Evolutionary conservation across 1,139 yeast genomes (phyloP), one percentile per base, ranked within the genome.

Genomic region (Protomyces arabidopsidicola): DNA sequence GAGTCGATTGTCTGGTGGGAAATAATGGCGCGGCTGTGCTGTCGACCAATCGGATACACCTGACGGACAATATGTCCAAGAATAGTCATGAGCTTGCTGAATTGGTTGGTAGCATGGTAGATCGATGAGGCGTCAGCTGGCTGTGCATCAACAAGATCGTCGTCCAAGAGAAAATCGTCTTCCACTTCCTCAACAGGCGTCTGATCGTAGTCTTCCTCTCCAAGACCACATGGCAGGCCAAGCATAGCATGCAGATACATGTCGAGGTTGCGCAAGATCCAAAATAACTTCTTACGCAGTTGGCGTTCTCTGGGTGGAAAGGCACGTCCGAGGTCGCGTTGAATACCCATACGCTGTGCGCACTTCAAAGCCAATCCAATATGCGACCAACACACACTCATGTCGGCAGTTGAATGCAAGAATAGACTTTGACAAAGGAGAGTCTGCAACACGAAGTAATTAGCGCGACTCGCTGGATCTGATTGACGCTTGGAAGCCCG

Each of bases 181-280:
- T 90, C 96, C 56, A 90, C 77, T 69, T 90, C 97, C 38, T 82
- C 79, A 0, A 97, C 97, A 67, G 89, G 77, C 59, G 86, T 90
- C 74, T 91, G 98, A 76, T 90, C 97, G 72, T 88, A 87, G 71
- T 90, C 97, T 68, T 87, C 90, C 66, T 86, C 89, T 58, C 79
- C 75, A 4, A 76, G 71, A 68, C 82, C 79, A 68, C 93, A 78
- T 1, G 98, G 98, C 64, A 90, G 78, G 1, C 98, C 97, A 67
- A 91, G 75, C 81, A 91, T 85, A 2, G 96, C 89, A 74, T 90
- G 90, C 66, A 90, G 88, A 72, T 90, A 90, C 57, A 90, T 84
- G 72, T 91, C 97, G 90, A 90, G 85, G 72, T 90, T 90, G 73
- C 90, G 87, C 68, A 91, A 87, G 0, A 97, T 88, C 84, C 89